Base-by-base conservation (phyloP, 164 flowering plant species). In the Aristolochia fimbriata region DNA sequence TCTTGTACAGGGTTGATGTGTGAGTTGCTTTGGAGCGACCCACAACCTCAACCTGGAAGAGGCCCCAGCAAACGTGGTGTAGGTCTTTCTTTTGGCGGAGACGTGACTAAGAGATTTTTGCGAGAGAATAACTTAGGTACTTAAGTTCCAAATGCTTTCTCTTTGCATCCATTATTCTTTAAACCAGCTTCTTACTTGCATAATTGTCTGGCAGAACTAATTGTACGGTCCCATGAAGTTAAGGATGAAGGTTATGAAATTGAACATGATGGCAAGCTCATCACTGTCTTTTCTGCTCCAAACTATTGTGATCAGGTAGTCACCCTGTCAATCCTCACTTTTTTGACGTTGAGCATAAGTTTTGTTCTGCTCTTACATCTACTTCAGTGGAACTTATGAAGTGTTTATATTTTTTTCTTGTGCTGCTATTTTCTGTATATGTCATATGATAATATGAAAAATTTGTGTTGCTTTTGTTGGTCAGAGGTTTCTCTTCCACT, bases 21-120 rank as follows among this genome's bases (percentile, higher is more conserved):
- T 76, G 99, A 93, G 80, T 63, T 90, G 71, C 76, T 93, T 55
- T 93, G 99, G 99, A 93, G 99, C 77, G 99, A 93, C 83, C 99
- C 99, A 54, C 99, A 93, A 70, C 95, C 96, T 59, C 57, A 31
- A 25, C 92, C 76, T 59, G 99, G 99, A 64, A 72, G 97, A 69
- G 97, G 97, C n/a, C 97, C 97, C 14, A 93, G 99, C 76, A 90
- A 90, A 74, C 82, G 99, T 47, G 99, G 99, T 57, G 96, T 93
- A 3, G 99, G 99, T 41, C 93, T 93, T 71, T 82, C 96, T 33
- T 93, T 93, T 74, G 99, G 99, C 59, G 84, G 37, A 48, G 99
- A 93, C 71, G 99, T 93, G 58, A 93, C 99, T 14, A 85, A 80
- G 68, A 86, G 82, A 68, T 93, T 93, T 71, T 76, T 93, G 72